Conservation (phyloP, 2,329 filamentous ascomycete species). For the Colletotrichum eleusines region DNA sequence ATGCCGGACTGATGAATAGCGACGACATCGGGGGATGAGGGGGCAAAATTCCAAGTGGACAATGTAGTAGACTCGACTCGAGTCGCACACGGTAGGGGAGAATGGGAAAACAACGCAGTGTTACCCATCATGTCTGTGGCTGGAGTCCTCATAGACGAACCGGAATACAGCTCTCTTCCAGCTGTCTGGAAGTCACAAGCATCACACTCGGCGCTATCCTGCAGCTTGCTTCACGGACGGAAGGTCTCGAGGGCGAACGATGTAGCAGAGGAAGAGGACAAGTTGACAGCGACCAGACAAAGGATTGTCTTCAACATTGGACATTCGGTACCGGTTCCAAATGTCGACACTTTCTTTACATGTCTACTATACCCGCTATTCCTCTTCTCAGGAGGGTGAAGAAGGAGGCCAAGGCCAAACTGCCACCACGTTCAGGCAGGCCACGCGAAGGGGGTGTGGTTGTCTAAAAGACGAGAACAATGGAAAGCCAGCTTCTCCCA, state of each 20-base stretch:
- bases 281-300: conserved; percentile 8
- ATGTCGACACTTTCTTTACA: not conserved
- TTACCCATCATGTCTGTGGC: conserved; percentile 8
- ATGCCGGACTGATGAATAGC: not conserved
- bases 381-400: not conserved
- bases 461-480: conserved; percentile 11
- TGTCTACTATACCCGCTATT: not conserved
- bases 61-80: conserved; percentile 18
- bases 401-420: not conserved
- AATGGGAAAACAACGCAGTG: conserved; percentile 7
- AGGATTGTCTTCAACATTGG: not conserved
- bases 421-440: conserved; percentile 11
- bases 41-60: not conserved
- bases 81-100: not conserved
- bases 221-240: not conserved
- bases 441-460: not conserved
- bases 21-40: not conserved
- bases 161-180: conserved; percentile 3
- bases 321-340: conserved; percentile 3
- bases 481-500: conserved; percentile 1
- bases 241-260: conserved; percentile 6
- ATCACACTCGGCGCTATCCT: not conserved
- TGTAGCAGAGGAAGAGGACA: not conserved
- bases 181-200: not conserved
- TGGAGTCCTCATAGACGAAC: conserved; percentile 4